Evolutionary conservation across 2,329 filamentous ascomycete genomes (phyloP).

Genomic region (Aureobasidium leucospermi): DNA sequence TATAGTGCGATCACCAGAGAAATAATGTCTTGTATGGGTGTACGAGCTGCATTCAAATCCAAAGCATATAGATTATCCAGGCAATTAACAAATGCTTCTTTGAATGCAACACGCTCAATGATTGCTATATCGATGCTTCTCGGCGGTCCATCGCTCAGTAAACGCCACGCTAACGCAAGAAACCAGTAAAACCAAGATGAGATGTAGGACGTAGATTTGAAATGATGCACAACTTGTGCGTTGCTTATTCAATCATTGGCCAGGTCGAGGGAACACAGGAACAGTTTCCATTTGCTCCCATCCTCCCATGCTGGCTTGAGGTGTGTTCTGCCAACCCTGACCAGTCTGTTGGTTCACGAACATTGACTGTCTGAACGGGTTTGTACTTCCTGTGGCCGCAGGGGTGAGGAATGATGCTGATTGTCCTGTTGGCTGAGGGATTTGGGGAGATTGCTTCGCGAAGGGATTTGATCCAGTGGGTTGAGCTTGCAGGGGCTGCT

Average conservation of each 20-base stretch:
- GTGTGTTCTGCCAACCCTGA: conserved; percentile 72
- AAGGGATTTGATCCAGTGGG: conserved; percentile 69
- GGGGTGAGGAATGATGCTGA: conserved; percentile 39
- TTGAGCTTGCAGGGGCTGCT: conserved; percentile 43
- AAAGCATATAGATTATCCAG: not conserved
- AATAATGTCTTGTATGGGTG: too few relatives aligned
- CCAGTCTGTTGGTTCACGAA: conserved; percentile 88
- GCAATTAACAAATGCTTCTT: not conserved
- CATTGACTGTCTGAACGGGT: conserved; percentile 85
- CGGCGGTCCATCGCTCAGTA: not conserved
- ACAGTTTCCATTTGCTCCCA: conserved; percentile 72
- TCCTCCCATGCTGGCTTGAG: conserved; percentile 70
- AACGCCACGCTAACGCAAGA: conserved; percentile 15
- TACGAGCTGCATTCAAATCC: not conserved
- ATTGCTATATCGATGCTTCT: not conserved
- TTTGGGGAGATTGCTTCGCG: conserved; percentile 44
- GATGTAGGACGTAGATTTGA: not conserved
- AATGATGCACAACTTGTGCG: not conserved
- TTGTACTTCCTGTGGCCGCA: conserved; percentile 81
- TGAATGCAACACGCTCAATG: not conserved
- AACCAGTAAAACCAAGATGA: not conserved
- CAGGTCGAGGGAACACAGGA: conserved; percentile 78
- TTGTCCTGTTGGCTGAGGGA: conserved; percentile 33
- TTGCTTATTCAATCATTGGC: conserved; percentile 27
- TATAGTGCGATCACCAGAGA: too few relatives aligned